Base-by-base conservation (phyloP, 768 basidiomycete genomes). In the Coprinellus aureogranulatus region DNA sequence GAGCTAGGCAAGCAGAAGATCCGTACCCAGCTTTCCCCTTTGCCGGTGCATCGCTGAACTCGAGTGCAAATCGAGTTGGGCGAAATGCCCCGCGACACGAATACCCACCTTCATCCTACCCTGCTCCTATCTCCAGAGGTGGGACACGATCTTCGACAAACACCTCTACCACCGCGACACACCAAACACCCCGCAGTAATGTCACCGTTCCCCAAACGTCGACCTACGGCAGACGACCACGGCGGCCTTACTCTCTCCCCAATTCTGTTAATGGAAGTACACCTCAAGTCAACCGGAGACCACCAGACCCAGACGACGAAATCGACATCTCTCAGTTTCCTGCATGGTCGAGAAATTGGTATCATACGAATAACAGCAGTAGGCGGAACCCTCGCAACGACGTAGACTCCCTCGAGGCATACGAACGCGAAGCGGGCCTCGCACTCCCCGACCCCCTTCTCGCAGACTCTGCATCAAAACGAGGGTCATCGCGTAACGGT, bases 301-400 rank as follows among this genome's bases (percentile, higher is more conserved):
- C 57, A 30, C 60, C 42, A 46, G 69, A 75, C 41, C 68, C 77
- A 25, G 39, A 62, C 1, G 60, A 68, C 1, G 84, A 85, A 60
- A 78, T 86, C 40, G 85, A 87, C 65, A 77, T 85, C 30, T 74
- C 83, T 14, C 79, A 79, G 39, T 88, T 88, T 67, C 87, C 88
- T 16, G 73, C 79, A 18, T 88, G 84, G 81, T 82, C 87, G 25
- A 75, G 80, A 25, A 74, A 74, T 12, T 89, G 86, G 87, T 88
- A 88, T 65, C 70, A 76, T 45, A 53, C 68, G 5, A 64, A 65
- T 47, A 61, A 58, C 39, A 49, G 53, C 25, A 44, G 50, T 23
- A 48, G 50, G 31, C 59, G 22, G 48, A 60, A 27, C 56, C 64
- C 57, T 65, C 64, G 62, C 49, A 62, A 64, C 28, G 61, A 65